Percentiles rank a stretch among this genome's conserved stretches.
Evolutionary conservation across 306 rosid species (phyloP).

Genomic region (Delonix regia): DNA sequence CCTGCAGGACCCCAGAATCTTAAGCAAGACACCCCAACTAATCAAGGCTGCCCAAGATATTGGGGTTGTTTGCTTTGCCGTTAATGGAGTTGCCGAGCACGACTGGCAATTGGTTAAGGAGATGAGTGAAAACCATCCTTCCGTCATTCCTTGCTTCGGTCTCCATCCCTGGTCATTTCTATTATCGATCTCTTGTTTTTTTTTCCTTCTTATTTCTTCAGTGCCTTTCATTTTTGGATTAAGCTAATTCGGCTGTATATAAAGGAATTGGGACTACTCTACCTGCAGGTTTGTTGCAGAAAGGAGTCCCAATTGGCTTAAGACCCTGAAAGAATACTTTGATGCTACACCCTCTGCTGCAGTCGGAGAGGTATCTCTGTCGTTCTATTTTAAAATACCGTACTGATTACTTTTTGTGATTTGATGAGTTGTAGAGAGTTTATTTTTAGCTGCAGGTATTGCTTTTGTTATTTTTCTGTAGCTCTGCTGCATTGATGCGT

Average conservation of each 20-base stretch:
- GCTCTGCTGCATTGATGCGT: background rate
- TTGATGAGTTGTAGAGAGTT: background rate
- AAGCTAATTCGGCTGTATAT: background rate
- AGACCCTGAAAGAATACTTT: slow-evolving; percentile 59
- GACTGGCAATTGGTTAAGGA: slow-evolving; percentile 84
- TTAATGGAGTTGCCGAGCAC: slow-evolving; percentile 77
- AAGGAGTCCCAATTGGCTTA: slow-evolving; percentile 71
- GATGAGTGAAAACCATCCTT: slow-evolving; percentile 58
- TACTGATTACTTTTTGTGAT: background rate
- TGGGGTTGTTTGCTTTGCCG: slow-evolving; percentile 71
- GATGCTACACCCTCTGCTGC: slow-evolving; percentile 80
- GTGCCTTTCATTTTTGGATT: background rate
- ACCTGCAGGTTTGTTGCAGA: slow-evolving; percentile 64
- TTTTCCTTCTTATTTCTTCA: background rate
- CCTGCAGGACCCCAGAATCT: slow-evolving; percentile 81
- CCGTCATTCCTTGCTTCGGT: slow-evolving; percentile 75
- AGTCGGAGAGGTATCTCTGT: slow-evolving; percentile 74
- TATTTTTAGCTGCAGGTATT: slow-evolving; percentile 2
- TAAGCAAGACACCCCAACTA: slow-evolving; percentile 55
- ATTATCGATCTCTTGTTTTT: background rate
- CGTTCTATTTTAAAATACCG: background rate
- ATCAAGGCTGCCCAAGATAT: slow-evolving; percentile 54
- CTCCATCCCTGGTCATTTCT: slow-evolving; percentile 76
- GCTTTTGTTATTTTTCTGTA: background rate
- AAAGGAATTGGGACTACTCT: background rate